A percentile compares a stretch with the other conserved stretches of the same genome.
Evolutionary conservation across 2,329 filamentous ascomycete genomes (phyloP).

Genomic region (Cladosporium sp.): DNA sequence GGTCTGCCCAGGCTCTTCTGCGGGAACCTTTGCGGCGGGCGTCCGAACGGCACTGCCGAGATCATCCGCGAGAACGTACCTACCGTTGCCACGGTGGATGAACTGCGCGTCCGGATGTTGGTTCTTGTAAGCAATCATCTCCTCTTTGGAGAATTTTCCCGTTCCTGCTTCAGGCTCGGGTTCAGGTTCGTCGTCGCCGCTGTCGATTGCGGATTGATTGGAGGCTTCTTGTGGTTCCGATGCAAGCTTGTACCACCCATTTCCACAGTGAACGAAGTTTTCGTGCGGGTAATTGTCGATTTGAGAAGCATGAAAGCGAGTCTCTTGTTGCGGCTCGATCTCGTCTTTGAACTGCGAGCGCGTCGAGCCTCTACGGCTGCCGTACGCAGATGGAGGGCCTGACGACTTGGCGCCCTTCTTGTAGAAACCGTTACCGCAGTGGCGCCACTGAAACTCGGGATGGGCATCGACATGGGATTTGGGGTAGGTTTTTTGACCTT

Average conservation of each 20-base stretch:
- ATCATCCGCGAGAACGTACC: conserved; percentile 13
- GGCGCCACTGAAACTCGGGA: conserved; percentile 18
- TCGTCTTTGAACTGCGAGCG: conserved; percentile 2
- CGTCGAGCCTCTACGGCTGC: conserved; percentile 6
- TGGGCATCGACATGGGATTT: conserved; percentile 18
- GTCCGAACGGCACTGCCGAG: not conserved
- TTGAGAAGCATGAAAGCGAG: conserved; percentile 14
- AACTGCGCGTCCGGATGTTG: conserved; percentile 11
- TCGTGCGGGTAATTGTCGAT: conserved; percentile 17
- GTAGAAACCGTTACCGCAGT: conserved; percentile 24
- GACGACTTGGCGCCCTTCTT: conserved; percentile 14
- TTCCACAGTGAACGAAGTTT: conserved; percentile 22
- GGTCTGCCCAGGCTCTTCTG: conserved; percentile 17
- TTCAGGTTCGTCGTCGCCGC: not conserved
- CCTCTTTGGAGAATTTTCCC: conserved; percentile 12
- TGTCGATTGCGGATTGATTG: conserved; percentile 10
- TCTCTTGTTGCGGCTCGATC: not conserved
- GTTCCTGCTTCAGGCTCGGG: not conserved
- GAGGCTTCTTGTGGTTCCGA: not conserved
- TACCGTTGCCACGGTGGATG: conserved; percentile 13
- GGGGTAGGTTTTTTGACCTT: conserved; percentile 14
- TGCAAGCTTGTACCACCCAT: conserved; percentile 19
- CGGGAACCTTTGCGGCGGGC: not conserved
- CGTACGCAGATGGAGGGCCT: not conserved
- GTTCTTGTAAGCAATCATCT: conserved; percentile 12